phyloP scores from a whole-genome alignment of 768 basidiomycete genomes.

The Phylloporus scabripes region DNA sequence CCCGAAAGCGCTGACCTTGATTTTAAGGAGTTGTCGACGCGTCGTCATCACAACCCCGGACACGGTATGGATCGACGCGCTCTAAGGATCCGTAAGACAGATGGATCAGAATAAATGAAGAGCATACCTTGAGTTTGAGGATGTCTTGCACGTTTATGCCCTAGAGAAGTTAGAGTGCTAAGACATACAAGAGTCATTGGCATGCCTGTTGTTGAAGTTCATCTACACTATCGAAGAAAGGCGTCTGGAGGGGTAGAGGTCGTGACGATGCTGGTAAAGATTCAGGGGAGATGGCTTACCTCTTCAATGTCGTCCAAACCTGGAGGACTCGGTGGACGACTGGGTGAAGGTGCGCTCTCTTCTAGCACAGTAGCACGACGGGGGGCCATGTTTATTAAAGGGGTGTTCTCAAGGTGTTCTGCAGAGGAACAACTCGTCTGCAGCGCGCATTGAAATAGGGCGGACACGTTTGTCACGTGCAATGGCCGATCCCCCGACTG shows the following conservation, averaged over 20 bases:
- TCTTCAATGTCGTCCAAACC: constrained; percentile 39
- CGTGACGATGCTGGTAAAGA: background rate
- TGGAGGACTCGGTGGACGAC: constrained; percentile 23
- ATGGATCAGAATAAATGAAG: constrained; percentile 2
- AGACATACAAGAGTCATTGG: constrained; percentile 5
- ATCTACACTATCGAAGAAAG: constrained; percentile 75
- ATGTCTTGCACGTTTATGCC: constrained; percentile 97
- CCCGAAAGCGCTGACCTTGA: constrained; percentile 56
- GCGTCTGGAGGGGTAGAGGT: constrained; percentile 32
- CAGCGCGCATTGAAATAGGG: constrained; percentile 9
- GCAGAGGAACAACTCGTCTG: background rate
- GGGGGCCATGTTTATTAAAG: constrained; percentile 20
- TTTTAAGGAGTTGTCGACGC: constrained; percentile 82
- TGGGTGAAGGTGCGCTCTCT: constrained; percentile 24
- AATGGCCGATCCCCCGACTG: background rate
- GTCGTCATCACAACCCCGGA: constrained; percentile 92
- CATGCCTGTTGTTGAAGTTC: constrained; percentile 78
- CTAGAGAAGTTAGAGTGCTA: constrained; percentile 34
- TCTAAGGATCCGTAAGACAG: constrained; percentile 33
- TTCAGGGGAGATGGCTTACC: constrained; percentile 17
- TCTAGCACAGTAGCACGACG: constrained; percentile 25
- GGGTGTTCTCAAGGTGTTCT: background rate
- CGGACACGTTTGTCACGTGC: constrained; percentile 20
- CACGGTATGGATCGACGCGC: constrained; percentile 77
- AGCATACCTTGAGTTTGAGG: constrained; percentile 73